These are phyloP conservation scores for Pterocarpus macrocarpus DNA, from an alignment of 306 rosid genomes.

Conservation along the genomic window DNA sequence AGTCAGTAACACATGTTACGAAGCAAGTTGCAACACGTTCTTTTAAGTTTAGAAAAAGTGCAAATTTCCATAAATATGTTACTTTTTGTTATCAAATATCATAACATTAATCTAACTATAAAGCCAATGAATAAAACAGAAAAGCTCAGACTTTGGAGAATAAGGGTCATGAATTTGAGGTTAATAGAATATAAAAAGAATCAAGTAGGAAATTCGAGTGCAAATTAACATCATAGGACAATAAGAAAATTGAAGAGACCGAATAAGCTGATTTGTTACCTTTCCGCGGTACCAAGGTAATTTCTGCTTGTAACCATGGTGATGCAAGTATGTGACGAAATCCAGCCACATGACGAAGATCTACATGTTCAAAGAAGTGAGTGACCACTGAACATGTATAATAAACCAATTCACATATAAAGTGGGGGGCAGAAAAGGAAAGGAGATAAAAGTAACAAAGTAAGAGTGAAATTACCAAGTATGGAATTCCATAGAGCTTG, in stretches of 20 bases:
- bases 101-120: neutral
- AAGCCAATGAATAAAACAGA: neutral
- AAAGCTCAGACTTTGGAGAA: neutral
- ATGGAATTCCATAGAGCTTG: conserved; percentile 72
- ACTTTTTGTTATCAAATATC: neutral
- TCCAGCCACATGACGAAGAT: conserved; percentile 79
- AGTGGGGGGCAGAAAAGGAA: neutral
- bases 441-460: neutral
- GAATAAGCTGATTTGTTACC: conserved; percentile 44
- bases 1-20: neutral
- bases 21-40: neutral
- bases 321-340: conserved; percentile 77
- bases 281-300: conserved; percentile 90
- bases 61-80: neutral
- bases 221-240: neutral
- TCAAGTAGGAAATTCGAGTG: neutral
- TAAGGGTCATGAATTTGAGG: neutral
- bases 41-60: neutral
- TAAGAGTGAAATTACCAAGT: conserved; percentile 56
- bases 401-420: neutral
- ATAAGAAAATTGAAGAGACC: neutral
- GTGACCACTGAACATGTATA: neutral
- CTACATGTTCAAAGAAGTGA: conserved; percentile 41
- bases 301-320: conserved; percentile 76
- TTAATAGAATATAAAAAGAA: neutral